Percentiles rank a stretch among this genome's conserved stretches.
Evolutionary conservation across 1,284 basidiomycete species (phyloP).

Genomic region (Trichosporon ovoides): DNA sequence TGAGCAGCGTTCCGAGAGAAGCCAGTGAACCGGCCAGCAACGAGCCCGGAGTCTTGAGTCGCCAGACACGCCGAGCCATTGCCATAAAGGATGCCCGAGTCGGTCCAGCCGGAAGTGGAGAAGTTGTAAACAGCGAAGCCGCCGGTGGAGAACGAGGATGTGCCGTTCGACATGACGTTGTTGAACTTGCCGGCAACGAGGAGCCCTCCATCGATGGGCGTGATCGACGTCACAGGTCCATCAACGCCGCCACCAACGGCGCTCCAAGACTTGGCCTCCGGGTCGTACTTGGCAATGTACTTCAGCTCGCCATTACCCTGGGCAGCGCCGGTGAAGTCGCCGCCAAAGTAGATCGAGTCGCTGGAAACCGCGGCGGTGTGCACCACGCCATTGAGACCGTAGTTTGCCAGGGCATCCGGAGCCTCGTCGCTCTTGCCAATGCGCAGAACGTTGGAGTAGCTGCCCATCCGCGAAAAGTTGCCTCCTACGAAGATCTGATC

Average conservation of each 20-base stretch:
- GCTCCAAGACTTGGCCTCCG: slow-evolving; percentile 63
- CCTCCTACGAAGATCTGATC: slow-evolving; percentile 71
- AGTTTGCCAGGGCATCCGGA: slow-evolving; percentile 53
- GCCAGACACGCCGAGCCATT: slow-evolving; percentile 56
- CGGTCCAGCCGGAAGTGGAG: slow-evolving; percentile 61
- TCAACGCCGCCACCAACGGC: slow-evolving; percentile 70
- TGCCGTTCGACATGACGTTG: slow-evolving; percentile 50
- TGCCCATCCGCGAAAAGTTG: slow-evolving; percentile 57
- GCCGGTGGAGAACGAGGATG: slow-evolving; percentile 51
- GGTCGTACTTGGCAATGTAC: slow-evolving; percentile 71
- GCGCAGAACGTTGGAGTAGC: slow-evolving; percentile 65
- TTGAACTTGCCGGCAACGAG: slow-evolving; percentile 74
- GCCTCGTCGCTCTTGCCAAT: slow-evolving; percentile 57
- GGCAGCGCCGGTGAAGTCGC: slow-evolving; percentile 69
- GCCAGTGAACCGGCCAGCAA: slow-evolving; percentile 51
- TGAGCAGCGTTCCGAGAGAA: slow-evolving; percentile 45
- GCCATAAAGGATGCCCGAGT: slow-evolving; percentile 67
- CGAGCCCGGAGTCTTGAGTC: slow-evolving; percentile 50
- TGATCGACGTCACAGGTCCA: slow-evolving; percentile 63
- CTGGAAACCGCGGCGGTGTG: slow-evolving; percentile 59
- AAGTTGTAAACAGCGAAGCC: slow-evolving; percentile 77
- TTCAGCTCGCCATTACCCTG: slow-evolving; percentile 56
- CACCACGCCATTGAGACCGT: slow-evolving; percentile 71
- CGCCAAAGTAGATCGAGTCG: slow-evolving; percentile 73
- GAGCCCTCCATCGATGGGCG: slow-evolving; percentile 53